Evolutionary conservation across 441 rosid genomes (phyloP), one percentile per base, ranked within the genome.

Genomic region (Erysimum pusillum): DNA sequence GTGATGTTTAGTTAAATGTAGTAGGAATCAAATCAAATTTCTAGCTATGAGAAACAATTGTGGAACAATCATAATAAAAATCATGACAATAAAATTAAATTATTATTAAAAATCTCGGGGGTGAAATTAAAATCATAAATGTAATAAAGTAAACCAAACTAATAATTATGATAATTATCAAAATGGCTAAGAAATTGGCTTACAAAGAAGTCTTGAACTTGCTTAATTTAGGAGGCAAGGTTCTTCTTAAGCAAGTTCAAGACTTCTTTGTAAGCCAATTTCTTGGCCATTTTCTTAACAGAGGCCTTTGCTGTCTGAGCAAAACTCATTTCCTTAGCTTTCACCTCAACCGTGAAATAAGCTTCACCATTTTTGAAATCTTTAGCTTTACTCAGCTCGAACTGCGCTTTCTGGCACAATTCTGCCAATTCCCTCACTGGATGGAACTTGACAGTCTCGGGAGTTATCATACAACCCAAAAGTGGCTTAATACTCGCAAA

Each of bases 401-500:
- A 85, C 39, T 75, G 83, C 4, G 71, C 10, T 73, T 82, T 90
- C 22, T 87, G 87, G 63, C 97, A 88, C 0, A 85, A 25, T 51
- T 96, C 93, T 0, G 61, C 66, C 39, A 93, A 80, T 73, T 93
- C 98, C 73, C 87, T 86, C 31, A 75, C 85, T 0, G 97, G 97
- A 39, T 96, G 90, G 17, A 84, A 4, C 80, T 65, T 86, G 32
- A 89, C 32, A 3, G 92, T 93, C 79, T 82, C 83, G 0, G 91
- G 97, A 41, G 96, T 89, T 60, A 90, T 25, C 86, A 93, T 14
- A 5, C 91, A 89, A 82, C 91, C 98, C 81, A 96, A 69, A 18
- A 93, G 87, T 0, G 96, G 95, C 64, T 82, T 81, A 22, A 93
- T 84, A 70, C 94, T 87, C 52, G 67, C 74, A 66, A 87, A 91